Base-by-base conservation (phyloP, 805 yeast species). In the Komagataella mondaviorum region DNA sequence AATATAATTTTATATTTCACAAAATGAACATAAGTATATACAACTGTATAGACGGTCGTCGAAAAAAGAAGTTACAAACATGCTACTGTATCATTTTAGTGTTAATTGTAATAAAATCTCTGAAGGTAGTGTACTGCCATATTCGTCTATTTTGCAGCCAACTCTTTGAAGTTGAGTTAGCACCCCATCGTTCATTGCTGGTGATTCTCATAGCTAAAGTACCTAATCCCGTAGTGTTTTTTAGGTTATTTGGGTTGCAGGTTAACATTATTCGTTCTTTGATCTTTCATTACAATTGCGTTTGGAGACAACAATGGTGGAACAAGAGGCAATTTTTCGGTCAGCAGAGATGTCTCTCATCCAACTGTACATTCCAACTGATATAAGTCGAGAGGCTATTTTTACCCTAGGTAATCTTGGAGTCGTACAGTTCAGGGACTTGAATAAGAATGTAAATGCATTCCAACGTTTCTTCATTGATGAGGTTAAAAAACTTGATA, bases 261-360 rank as follows among this genome's bases (percentile, higher is more conserved):
- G 5, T 30, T 30, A 30, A 14, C 39, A 4, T 30, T 30, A 10
- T 10, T 14, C 39, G 6, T 30, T 30, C 14, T 30, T 30, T 30
- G 39, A 30, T 30, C 10, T 30, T 30, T 30, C 8, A 30, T 30
- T 30, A 30, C 39, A 30, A 10, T 30, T 30, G 39, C 39, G 8
- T 12, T 4, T 30, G 39, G 39, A 10, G 39, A 30, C 39, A 30
- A 30, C 39, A 30, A 30, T 30, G 39, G 39, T 14, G 10, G 39
- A 30, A 30, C 39, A 30, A 6, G 39, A 30, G 14, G 39, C 39
- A 10, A 30, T 30, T 30, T 30, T 30, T 30, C 39, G 96, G 75
- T 90, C 98, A 53, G 98, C 98, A 83, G 95, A 87, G 62, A 95
- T 93, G 98, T 80, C 95, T 49, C 77, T 90, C 59, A 85, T 91